Base-by-base conservation (phyloP, 768 basidiomycete genomes). In the Rhodotorula sphaerocarpa region DNA sequence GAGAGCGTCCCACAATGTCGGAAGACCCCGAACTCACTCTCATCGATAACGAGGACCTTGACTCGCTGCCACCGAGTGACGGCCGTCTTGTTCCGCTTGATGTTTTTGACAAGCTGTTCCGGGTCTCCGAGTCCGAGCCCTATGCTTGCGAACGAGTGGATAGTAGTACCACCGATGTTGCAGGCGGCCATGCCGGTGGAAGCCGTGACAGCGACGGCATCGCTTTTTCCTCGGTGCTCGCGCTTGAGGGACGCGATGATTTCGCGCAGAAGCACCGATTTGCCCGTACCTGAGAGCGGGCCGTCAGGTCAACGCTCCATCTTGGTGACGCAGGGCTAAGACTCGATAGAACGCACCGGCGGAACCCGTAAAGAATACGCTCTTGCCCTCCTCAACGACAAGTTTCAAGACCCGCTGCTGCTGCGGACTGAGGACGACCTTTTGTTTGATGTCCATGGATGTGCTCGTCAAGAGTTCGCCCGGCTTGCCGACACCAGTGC, bases 111-210 rank as follows among this genome's bases (percentile, higher is more conserved):
- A 7, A 96, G 80, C 0, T 82, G 76, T 1, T 85, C 80, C 0
- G 81, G 81, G 15, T 74, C 74, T 43, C 87, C 90, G 5, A 80
- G 75, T 3, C 88, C 93, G 2, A 95, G 76, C 0, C 93, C 93
- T 62, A 93, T 87, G 0, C 93, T 92, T n/a, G 87, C 84, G 73
- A 95, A 99, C 0, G 89, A 92, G 74, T 99, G 93, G 41, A 97
- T 81, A 1, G 93, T 97, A 28, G 88, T 82, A 44, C 95, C 93
- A 15, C 93, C 93, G 53, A 99, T 91, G 70, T 99, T 96, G 75
- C 91, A 95, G 9, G 93, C 93, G 11, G 93, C 93, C 70, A 97
- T 95, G 47, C 91, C 91, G 28, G 92, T 96, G 6, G 90, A 90
- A 14, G 95, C 95, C 5, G 93, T 96, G 61, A 99, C 83, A 16